Conservation (phyloP, 768 basidiomycete genomes). For the Serendipita sp. region DNA sequence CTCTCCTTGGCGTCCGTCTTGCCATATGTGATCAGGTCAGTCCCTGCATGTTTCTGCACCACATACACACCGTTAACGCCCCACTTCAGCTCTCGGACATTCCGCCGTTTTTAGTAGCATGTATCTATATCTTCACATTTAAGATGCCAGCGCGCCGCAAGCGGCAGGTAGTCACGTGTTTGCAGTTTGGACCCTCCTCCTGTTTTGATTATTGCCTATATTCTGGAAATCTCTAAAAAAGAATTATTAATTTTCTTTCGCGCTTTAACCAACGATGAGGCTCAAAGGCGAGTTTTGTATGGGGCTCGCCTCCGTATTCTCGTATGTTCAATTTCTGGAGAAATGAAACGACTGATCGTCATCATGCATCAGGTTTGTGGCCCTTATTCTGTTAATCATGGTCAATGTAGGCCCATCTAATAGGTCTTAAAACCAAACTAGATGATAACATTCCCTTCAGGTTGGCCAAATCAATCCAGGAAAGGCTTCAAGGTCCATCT, state of each 20-base stretch:
- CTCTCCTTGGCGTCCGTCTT: constrained; percentile 1
- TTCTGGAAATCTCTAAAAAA: too few relatives aligned
- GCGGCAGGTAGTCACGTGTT: constrained; percentile 1
- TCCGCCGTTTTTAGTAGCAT: neutral
- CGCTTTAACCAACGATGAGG: constrained; percentile 1
- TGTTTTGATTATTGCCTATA: too few relatives aligned
- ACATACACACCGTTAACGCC: neutral
- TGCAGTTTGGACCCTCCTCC: neutral
- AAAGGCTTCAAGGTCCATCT: constrained; percentile 48
- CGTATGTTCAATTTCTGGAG: constrained; percentile 34
- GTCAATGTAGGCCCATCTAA: constrained; percentile 40
- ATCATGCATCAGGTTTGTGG: constrained; percentile 26
- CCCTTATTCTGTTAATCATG: constrained; percentile 54
- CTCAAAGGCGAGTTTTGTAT: constrained; percentile 71
- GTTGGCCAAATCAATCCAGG: constrained; percentile 73
- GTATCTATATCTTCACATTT: neutral
- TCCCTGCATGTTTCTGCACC: neutral
- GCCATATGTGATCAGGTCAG: constrained; percentile 7
- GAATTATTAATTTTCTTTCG: neutral
- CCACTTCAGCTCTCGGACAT: neutral
- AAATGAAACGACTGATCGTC: neutral
- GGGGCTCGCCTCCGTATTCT: constrained; percentile 50
- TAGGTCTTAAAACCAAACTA: constrained; percentile 6
- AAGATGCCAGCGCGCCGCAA: neutral
- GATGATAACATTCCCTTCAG: constrained; percentile 26